These are phyloP conservation scores for Colletotrichum tamarilloi DNA, from an alignment of 2,329 filamentous ascomycete species.

Conservation along the genomic window DNA sequence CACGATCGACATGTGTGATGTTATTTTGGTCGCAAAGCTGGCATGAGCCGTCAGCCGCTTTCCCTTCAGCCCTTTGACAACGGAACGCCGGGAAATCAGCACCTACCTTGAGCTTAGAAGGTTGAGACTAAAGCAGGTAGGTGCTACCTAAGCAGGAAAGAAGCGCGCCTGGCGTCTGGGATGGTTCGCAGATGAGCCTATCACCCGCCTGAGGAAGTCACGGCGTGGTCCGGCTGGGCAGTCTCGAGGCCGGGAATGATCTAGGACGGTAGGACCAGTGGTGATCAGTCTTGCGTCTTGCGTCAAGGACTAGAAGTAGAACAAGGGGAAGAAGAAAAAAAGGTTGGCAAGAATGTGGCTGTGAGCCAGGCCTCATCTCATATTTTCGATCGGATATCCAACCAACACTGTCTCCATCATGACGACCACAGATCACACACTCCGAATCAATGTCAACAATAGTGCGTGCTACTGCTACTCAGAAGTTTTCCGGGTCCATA, in stretches of 20 bases:
- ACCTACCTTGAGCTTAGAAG: background rate
- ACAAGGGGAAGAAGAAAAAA: background rate
- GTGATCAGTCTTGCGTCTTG: conserved; percentile 12
- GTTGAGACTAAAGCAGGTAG: background rate
- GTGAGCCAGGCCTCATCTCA: conserved; percentile 5
- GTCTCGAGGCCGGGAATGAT: background rate
- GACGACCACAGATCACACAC: background rate
- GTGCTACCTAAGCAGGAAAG: no score
- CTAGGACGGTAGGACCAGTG: background rate
- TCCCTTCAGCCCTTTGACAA: background rate
- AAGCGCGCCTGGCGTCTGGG: background rate
- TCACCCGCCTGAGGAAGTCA: conserved; percentile 16
- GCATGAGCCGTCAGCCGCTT: conserved; percentile 6
- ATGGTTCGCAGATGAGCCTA: conserved; percentile 25
- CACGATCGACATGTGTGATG: conserved; percentile 1
- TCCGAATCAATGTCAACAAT: background rate
- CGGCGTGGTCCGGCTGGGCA: conserved; percentile 27
- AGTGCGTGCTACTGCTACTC: background rate
- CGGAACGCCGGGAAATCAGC: background rate
- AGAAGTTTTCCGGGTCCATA: background rate
- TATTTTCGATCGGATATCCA: background rate
- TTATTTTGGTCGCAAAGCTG: background rate
- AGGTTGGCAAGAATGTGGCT: conserved; percentile 2
- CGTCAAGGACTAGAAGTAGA: conserved; percentile 3
- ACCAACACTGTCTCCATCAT: background rate